Evolutionary conservation across 371 early-diverging fungal species (phyloP).

Genomic region (Mortierella polycephala): DNA sequence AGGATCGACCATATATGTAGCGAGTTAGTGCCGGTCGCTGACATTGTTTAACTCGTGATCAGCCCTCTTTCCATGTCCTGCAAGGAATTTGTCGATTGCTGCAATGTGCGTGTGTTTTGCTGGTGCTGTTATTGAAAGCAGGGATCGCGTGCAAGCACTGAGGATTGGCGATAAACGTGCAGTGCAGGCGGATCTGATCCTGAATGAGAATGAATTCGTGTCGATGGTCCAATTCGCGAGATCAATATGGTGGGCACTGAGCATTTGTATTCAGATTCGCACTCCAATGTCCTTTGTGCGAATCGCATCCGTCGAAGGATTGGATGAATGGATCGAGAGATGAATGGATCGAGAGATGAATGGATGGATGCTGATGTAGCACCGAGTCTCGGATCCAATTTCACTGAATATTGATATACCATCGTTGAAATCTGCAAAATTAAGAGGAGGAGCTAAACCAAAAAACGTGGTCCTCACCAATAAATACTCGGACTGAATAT

Average conservation of each 20-base stretch:
- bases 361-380: conserved; percentile 5
- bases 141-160: no score
- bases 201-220: not conserved
- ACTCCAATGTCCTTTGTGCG: not conserved
- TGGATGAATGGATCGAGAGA: conserved; percentile 14
- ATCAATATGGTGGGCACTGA: no score
- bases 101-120: no score
- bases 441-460: conserved; percentile 28
- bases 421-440: conserved; percentile 33
- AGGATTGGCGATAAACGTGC: no score
- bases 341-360: conserved; percentile 9
- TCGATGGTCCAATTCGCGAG: not conserved
- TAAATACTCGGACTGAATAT: not conserved
- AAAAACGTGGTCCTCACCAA: not conserved
- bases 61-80: no score
- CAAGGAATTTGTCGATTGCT: no score
- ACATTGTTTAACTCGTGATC: no score
- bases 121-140: no score
- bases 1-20: not conserved
- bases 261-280: not conserved
- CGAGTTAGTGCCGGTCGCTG: not conserved
- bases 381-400: not conserved
- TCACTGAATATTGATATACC: conserved; percentile 10
- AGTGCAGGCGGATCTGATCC: no score
- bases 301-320: not conserved